phyloP scores from a whole-genome alignment of 1,284 basidiomycete genomes.

The Amylostereum areolatum region DNA sequence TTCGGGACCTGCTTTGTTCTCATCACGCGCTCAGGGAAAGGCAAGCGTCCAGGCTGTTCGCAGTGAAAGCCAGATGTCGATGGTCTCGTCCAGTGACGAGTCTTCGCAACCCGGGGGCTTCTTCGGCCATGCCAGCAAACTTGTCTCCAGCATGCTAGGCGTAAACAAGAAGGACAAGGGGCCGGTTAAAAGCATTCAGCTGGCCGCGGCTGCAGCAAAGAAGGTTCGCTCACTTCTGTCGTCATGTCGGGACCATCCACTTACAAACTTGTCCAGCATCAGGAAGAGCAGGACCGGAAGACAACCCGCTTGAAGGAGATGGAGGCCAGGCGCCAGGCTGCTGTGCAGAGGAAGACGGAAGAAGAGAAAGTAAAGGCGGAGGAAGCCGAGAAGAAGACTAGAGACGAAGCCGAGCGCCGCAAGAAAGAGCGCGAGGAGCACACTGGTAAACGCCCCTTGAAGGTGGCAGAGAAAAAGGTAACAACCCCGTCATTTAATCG shows the following conservation, averaged over 20 bases:
- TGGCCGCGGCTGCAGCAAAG: constrained; percentile 77
- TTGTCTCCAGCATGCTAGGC: constrained; percentile 58
- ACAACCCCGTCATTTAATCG: constrained; percentile 5
- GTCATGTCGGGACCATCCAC: no score
- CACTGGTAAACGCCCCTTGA: constrained; percentile 55
- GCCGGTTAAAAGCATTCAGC: constrained; percentile 74
- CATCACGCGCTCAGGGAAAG: background rate
- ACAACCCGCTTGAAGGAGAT: constrained; percentile 68
- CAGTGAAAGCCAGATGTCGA: constrained; percentile 48
- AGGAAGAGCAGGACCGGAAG: constrained; percentile 81
- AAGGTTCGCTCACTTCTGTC: constrained; percentile 66
- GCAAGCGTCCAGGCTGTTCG: constrained; percentile 15
- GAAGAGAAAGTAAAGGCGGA: constrained; percentile 61
- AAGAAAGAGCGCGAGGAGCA: constrained; percentile 73
- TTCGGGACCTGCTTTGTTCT: no score
- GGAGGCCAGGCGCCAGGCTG: constrained; percentile 69
- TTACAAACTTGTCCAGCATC: constrained; percentile 74
- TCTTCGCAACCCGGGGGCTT: constrained; percentile 55
- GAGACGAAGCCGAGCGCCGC: constrained; percentile 63
- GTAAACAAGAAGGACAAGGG: constrained; percentile 53
- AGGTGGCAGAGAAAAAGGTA: constrained; percentile 55
- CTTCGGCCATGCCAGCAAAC: constrained; percentile 60
- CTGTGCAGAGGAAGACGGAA: constrained; percentile 70
- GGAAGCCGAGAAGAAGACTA: constrained; percentile 65
- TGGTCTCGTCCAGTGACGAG: constrained; percentile 41